phyloP scores from a whole-genome alignment of 306 rosid species.

The Oxytropis ochrocephala region DNA sequence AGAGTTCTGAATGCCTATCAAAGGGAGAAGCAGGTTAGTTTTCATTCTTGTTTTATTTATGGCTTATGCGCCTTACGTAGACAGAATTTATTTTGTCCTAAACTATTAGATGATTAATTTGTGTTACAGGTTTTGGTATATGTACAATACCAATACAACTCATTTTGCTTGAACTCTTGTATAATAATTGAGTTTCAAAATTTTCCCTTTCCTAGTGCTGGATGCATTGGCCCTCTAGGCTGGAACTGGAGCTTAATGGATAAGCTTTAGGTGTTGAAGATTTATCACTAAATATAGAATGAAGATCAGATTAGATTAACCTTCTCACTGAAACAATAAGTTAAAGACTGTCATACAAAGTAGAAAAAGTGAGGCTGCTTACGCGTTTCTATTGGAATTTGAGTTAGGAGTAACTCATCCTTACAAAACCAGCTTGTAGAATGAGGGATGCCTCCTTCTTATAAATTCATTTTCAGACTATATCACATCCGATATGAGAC shows the following conservation, averaged over 20 bases:
- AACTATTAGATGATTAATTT: neutral
- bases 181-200: neutral
- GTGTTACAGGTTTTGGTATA: neutral
- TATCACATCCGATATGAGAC: no score
- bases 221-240: neutral
- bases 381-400: no score
- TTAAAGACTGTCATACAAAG: neutral
- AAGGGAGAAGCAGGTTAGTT: conserved; percentile 66
- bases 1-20: conserved; percentile 45
- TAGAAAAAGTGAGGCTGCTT: neutral
- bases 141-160: neutral
- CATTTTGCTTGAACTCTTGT: neutral
- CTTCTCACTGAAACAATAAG: neutral
- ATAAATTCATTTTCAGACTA: no score
- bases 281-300: neutral
- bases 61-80: neutral
- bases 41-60: neutral
- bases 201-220: neutral
- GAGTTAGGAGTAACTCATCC: no score
- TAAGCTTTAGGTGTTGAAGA: neutral
- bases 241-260: neutral
- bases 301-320: neutral
- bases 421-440: no score
- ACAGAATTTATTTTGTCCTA: neutral
- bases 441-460: no score